Base-by-base conservation (phyloP, 1,284 basidiomycete genomes). In the Paramarasmius palmivorus region DNA sequence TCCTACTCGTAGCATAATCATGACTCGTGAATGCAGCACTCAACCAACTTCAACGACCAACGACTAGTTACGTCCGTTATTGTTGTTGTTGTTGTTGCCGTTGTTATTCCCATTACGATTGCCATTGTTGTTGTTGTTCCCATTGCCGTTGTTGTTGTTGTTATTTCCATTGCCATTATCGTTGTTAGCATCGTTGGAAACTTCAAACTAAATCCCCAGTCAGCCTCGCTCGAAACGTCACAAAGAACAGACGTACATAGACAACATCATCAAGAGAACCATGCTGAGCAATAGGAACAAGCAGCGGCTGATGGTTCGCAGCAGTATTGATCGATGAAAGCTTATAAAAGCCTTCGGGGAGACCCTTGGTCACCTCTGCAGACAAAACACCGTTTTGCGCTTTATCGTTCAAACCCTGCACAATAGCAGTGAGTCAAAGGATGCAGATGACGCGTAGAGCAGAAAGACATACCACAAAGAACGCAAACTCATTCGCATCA, bases 221-320 rank as follows among this genome's bases (percentile, higher is more conserved):
- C 49, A 44, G 39, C n/a, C 5, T 8, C 8, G n/a, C n/a, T n/a
- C n/a, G n/a, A n/a, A n/a, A 36, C 39, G 17, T 41, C 29, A 38
- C 25, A n/a, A 38, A 34, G 19, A 40, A 2, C 6, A 8, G 1
- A 67, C 69, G 54, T 57, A 87, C 81, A 67, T 84, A 86, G 64
- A 79, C 66, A 61, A 59, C 56, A 50, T 63, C 60, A 42, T 63
- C 57, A 19, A 50, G 40, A 36, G 23, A 44, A 17, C 49, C 23
- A 35, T 51, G 85, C 64, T 84, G 83, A 35, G 79, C 82, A 51
- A 87, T 68, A 17, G 86, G 77, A 56, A 80, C 81, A 56, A 86
- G 73, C 49, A 69, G 76, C 14, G 86, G 84, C 63, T 83, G 82
- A 65, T 87, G 86, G 68, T 90, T 89, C 29, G 82, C 69, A 17